A percentile compares a stretch with the other conserved stretches of the same genome.
Conservation (phyloP, 768 basidiomycete species). For the Boletus reticuloceps region DNA sequence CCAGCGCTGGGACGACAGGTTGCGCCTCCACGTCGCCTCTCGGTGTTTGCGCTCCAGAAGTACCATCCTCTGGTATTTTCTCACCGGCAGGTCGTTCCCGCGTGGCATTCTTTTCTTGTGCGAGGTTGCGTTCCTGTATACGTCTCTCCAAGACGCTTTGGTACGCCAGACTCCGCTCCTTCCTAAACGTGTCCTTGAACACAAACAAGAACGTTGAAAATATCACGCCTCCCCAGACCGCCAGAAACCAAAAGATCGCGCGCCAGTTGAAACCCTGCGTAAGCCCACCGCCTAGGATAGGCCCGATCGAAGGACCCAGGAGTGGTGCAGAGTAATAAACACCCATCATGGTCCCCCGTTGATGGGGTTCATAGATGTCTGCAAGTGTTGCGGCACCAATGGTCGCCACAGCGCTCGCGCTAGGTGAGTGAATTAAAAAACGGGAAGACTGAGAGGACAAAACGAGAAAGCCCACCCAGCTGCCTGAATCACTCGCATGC, state of each 20-base stretch:
- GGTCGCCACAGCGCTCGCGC: constrained; percentile 65
- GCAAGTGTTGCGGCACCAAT: constrained; percentile 74
- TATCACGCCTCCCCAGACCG: constrained; percentile 56
- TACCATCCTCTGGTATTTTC: background rate
- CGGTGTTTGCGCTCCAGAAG: background rate
- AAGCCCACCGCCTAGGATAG: constrained; percentile 68
- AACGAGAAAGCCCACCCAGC: constrained; percentile 44
- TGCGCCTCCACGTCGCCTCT: constrained; percentile 26
- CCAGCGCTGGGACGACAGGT: constrained; percentile 12
- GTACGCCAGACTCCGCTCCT: constrained; percentile 79
- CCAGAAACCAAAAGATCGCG: constrained; percentile 82
- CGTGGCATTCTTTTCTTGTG: constrained; percentile 12
- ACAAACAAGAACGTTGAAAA: constrained; percentile 59
- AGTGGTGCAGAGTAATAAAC: constrained; percentile 79
- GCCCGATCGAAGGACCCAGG: constrained; percentile 67
- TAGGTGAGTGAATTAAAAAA: constrained; percentile 19
- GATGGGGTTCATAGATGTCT: constrained; percentile 73
- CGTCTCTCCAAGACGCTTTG: constrained; percentile 58
- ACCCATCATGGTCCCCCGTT: constrained; percentile 79
- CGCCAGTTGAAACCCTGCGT: constrained; percentile 75
- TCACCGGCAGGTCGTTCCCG: constrained; percentile 6
- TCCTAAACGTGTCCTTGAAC: constrained; percentile 83
- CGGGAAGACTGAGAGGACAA: background rate
- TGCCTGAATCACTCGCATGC: constrained; percentile 65
- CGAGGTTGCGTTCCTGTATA: constrained; percentile 21